Evolutionary conservation across 495 filamentous ascomycete genomes (phyloP), one percentile per base, ranked within the genome.

Genomic region (Aspergillus baeticus): DNA sequence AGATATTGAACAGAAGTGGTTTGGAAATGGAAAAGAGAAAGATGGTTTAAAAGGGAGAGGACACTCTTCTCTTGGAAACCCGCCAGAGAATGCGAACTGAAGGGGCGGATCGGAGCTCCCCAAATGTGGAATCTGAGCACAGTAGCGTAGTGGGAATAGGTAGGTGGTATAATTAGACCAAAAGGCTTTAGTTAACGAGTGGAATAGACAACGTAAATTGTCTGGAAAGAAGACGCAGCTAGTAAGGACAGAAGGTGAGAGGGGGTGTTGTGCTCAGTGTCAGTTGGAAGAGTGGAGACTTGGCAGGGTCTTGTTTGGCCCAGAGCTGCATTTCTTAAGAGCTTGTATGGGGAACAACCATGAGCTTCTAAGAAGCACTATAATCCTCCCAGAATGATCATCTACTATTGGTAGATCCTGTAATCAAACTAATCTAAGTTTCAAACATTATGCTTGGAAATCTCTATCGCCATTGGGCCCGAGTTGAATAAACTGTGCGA

Each of bases 201-300:
- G 84, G 68, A 84, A 82, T 72, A 62, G 79, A 82, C 73, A 85
- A 69, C 36, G 69, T 84, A 77, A 81, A 45, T 26, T 39, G 79
- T 80, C 80, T 60, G 53, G 41, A 46, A 17, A 51, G 50, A 34
- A 44, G 29, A 55, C 8, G 34, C 4, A 33, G 37, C n/a, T 15
- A 18, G 8, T 35, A 26, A 46, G n/a, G 53, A 51, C n/a, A 13
- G 54, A 14, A 35, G 23, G 34, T 22, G 26, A 29, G 22, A 42
- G 17, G 21, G 48, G 23, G 50, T 43, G 44, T 10, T 35, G 13
- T 26, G 18, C 15, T 26, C 17, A 41, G 39, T 22, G 35, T 37
- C 23, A 51, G 46, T 48, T 17, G 34, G 36, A 29, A 29, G 26
- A 21, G 10, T 50, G 33, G 31, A 38, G 46, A 49, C 34, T 50